Base-by-base conservation (phyloP, 306 rosid genomes). In the Glycyrrhiza uralensis region DNA sequence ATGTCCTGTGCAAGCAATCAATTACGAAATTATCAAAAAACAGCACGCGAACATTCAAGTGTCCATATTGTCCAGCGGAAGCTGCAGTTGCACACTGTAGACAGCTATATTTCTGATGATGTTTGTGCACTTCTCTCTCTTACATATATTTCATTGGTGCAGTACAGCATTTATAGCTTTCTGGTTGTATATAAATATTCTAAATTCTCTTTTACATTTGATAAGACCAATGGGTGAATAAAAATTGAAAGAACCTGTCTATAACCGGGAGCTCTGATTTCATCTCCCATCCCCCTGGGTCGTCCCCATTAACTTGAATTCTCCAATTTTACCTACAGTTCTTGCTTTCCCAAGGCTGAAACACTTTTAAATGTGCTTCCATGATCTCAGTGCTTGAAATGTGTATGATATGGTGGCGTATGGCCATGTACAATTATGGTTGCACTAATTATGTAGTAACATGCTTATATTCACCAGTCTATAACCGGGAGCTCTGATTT, bases 1-100 rank as follows among this genome's bases (percentile, higher is more conserved):
- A 92, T 52, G 97, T 86, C 76, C 97, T 92, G 42, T 92, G 96
- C 88, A 87, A 87, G 84, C 97, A 92, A 65, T 92, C 97, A 6
- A 89, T 92, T 72, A 38, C 73, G 82, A 87, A 85, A 85, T 52
- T 92, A 52, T 85, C 95, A 0, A 91, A 91, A 77, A 92, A 82
- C 79, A 78, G 90, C 85, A 84, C 88, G 0, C 81, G 91, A 28
- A 69, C 81, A 42, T 92, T 92, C 72, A 92, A 92, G 81, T 92
- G 96, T 77, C 97, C 97, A 1, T 87, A 87, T 76, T 92, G 97
- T 36, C 93, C 97, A 0, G 87, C 85, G 2, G 91, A 87, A 54
- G 87, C 91, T 32, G 71, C 85, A 12, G 85, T 84, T 66, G 72
- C 81, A 61, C 86, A 79, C 66, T 89, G 97, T 90, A 81, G 81